Percentiles rank a stretch among this genome's conserved stretches.
These are phyloP conservation scores for Citropsis articulata DNA, from an alignment of 345 rosid species.

Conservation along the genomic window DNA sequence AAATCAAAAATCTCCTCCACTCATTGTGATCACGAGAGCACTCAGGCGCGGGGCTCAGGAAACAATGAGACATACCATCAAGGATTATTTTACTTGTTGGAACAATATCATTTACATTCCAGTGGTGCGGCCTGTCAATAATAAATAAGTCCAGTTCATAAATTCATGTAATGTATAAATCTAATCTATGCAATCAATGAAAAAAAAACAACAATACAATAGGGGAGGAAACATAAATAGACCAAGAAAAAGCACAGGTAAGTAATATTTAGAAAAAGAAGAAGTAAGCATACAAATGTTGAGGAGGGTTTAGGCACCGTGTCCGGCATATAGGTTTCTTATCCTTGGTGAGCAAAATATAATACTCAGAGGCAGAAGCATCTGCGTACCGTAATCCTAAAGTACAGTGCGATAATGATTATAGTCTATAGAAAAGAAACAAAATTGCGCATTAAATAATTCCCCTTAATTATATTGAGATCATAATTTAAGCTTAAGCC, in stretches of 20 bases:
- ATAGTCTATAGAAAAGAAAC: background rate
- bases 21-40: constrained; percentile 22
- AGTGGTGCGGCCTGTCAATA: constrained; percentile 16
- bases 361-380: background rate
- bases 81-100: background rate
- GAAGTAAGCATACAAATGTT: constrained; percentile 18
- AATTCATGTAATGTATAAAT: background rate
- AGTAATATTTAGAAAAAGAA: background rate
- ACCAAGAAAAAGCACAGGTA: background rate
- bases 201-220: background rate
- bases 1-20: constrained; percentile 28
- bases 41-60: constrained; percentile 26
- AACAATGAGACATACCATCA: constrained; percentile 15
- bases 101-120: constrained; percentile 19
- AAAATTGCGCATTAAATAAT: background rate
- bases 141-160: background rate
- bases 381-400: constrained; percentile 10
- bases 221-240: background rate
- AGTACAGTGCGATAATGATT: background rate
- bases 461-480: background rate
- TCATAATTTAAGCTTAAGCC: background rate
- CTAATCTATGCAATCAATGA: background rate
- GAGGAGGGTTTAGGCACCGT: constrained; percentile 25
- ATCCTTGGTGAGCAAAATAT: constrained; percentile 26
- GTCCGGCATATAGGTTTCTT: constrained; percentile 25